Conservation (phyloP, 2,329 filamentous ascomycete genomes). For the Atkinsonella hypoxylon region DNA sequence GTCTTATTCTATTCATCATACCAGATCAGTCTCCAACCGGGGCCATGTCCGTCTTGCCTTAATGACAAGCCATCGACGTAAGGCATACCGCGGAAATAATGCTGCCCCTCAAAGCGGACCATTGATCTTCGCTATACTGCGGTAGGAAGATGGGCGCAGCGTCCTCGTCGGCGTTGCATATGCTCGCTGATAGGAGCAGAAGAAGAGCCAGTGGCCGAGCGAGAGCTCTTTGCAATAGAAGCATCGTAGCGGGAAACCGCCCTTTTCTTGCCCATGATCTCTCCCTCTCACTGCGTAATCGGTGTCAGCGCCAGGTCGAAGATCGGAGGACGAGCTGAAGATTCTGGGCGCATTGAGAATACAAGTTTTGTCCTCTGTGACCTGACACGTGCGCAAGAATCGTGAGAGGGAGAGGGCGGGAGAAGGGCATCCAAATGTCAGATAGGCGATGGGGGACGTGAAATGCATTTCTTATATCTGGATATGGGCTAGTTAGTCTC, state of each 20-base stretch:
- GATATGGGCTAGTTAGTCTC: constrained; percentile 6
- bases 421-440: neutral
- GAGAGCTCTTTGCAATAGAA: neutral
- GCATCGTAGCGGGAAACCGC: neutral
- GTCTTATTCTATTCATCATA: constrained; percentile 20
- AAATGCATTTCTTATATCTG: constrained; percentile 2
- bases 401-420: neutral
- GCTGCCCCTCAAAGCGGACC: constrained; percentile 33
- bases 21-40: neutral
- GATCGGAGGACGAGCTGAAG: neutral
- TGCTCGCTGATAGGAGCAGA: constrained; percentile 9
- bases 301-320: neutral
- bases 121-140: constrained; percentile 28
- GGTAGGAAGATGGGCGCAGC: constrained; percentile 29
- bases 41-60: neutral
- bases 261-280: neutral
- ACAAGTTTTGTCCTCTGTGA: neutral
- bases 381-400: neutral
- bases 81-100: constrained; percentile 29
- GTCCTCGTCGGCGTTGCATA: constrained; percentile 7
- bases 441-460: constrained; percentile 1
- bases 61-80: neutral
- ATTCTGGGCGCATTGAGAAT: neutral
- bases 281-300: neutral
- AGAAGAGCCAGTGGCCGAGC: constrained; percentile 7